These are phyloP conservation scores for Bretziella fagacearum DNA, from an alignment of 2,329 filamentous ascomycete genomes.

Conservation along the genomic window DNA sequence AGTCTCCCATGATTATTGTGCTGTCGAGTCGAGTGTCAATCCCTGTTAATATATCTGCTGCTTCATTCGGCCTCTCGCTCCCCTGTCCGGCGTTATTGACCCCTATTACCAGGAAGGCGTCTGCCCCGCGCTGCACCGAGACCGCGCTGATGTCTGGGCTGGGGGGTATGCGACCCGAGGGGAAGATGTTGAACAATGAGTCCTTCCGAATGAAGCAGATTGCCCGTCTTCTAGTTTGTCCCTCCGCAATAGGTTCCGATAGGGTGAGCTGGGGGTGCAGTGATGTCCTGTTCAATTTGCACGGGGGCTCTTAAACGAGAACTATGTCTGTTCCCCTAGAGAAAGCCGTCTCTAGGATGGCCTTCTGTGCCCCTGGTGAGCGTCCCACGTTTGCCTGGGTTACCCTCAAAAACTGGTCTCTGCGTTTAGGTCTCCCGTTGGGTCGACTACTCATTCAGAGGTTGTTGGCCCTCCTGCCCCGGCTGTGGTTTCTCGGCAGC, in stretches of 20 bases:
- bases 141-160: slow-evolving; percentile 1
- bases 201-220: neutral
- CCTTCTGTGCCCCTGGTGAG: neutral
- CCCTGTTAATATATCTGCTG: neutral
- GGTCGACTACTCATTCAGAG: neutral
- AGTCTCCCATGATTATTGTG: neutral
- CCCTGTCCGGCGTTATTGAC: neutral
- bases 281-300: neutral
- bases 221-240: too few species aligned
- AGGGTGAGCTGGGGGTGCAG: neutral
- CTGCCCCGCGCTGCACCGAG: too few species aligned
- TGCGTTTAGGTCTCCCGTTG: neutral
- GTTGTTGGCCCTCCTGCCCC: too few species aligned
- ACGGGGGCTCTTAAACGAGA: slow-evolving; percentile 1
- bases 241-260: neutral
- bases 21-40: neutral
- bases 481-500: neutral
- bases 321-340: neutral
- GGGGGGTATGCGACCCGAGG: neutral
- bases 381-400: neutral
- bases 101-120: too few species aligned
- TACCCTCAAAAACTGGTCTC: neutral
- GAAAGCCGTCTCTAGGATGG: neutral
- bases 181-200: neutral
- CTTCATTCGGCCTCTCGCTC: neutral